Base-by-base conservation (phyloP, 306 rosid genomes). In the Medicago ruthenica region DNA sequence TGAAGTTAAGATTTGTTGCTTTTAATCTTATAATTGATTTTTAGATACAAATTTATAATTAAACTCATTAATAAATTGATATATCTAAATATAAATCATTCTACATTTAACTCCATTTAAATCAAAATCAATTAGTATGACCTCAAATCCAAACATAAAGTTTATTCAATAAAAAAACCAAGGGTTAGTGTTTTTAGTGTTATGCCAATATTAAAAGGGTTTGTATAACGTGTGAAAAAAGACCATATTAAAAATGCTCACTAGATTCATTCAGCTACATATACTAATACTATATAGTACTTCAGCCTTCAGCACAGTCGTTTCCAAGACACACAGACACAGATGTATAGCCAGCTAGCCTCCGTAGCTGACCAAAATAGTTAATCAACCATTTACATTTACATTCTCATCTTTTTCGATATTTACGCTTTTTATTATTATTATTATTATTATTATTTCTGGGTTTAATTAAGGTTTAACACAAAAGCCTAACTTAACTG, bases 381-480 rank as follows among this genome's bases (percentile, higher is more conserved):
- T 61, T 77, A 66, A 39, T 36, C 78, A 11, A 24, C 73, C 53
- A 50, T 83, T 66, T 51, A 40, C 65, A 67, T 72, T 76, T 66
- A 50, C 20, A 54, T 17, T 55, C 73, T 40, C 66, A 50, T 40
- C 78, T 1, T 40, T 39, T 74, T 83, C 68, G 60, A 73, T 39
- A 64, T 16, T 70, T 18, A 47, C 72, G 45, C 75, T 50, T 39
- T 76, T 67, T 48, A 5, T 18, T 39, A 5, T 61, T 73, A 36
- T 16, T 5, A 47, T n/a, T 0, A 0, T 2, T 48, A 18, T 47
- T 14, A 14, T 14, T 48, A 8, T 20, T 48, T 77, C 86, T 72
- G 77, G 88, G 86, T 77, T 84, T 85, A 85, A 73, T 67, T 24
- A 79, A 83, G 88, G 86, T 84, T 82, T 81, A 81, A 44, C 3